phyloP scores from a whole-genome alignment of 208 protist genomes.

The Acanthamoeba triangularis region DNA sequence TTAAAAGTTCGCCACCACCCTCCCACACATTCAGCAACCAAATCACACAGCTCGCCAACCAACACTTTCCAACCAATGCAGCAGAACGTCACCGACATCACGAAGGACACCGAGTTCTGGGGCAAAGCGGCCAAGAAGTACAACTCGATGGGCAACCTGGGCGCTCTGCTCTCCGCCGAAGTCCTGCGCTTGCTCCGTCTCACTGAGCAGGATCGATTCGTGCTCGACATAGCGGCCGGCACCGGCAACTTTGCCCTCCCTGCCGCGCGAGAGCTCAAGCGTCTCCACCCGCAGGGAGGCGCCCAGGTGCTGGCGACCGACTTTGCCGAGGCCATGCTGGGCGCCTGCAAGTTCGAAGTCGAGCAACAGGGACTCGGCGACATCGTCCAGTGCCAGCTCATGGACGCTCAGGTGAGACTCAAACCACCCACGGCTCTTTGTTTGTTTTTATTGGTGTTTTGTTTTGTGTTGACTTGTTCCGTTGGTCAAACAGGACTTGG shows the following conservation, averaged over 20 bases:
- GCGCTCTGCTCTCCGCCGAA: not conserved
- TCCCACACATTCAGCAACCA: too few species aligned
- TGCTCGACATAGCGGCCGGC: slow-evolving; percentile 12
- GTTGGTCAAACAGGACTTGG: too few species aligned
- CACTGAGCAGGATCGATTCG: not conserved
- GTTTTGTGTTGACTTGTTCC: too few species aligned
- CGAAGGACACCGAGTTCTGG: not conserved
- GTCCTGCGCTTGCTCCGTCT: not conserved
- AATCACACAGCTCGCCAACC: too few species aligned
- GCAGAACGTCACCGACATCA: too few species aligned
- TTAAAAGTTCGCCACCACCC: too few species aligned
- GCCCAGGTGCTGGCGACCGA: slow-evolving; percentile 7
- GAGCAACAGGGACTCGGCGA: slow-evolving; percentile 23
- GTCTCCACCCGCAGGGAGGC: not conserved
- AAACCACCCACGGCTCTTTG: too few species aligned
- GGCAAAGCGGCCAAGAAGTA: not conserved
- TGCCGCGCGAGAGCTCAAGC: not conserved
- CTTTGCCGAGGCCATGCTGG: slow-evolving; percentile 4
- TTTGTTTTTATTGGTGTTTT: too few species aligned
- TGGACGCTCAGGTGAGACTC: not conserved
- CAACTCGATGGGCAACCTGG: not conserved
- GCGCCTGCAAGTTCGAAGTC: not conserved
- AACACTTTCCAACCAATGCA: too few species aligned
- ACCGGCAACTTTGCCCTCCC: not conserved
- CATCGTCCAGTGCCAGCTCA: not conserved